phyloP scores from a whole-genome alignment of 768 basidiomycete genomes.

The Boletus rex-veris region DNA sequence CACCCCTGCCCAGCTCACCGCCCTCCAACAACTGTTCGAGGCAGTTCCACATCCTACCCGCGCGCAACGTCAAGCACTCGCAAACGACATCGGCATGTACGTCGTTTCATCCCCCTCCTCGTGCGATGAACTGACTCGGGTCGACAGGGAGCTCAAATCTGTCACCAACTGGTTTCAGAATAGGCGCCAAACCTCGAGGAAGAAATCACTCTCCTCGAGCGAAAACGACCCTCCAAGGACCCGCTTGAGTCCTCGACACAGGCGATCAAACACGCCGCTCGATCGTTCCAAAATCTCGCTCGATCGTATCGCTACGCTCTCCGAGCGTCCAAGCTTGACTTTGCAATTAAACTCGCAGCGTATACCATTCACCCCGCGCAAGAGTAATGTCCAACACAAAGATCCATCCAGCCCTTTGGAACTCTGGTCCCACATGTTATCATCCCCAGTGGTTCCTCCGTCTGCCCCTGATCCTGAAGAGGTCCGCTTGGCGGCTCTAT shows the following conservation, averaged over 20 bases:
- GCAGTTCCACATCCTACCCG: constrained; percentile 39
- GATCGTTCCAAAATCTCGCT: constrained; percentile 30
- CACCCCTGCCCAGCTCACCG: constrained; percentile 32
- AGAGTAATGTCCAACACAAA: constrained; percentile 7
- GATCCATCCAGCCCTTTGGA: constrained; percentile 14
- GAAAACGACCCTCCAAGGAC: constrained; percentile 23
- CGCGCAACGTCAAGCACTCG: constrained; percentile 39
- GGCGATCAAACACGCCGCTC: constrained; percentile 11
- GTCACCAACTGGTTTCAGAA: constrained; percentile 85
- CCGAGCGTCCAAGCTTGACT: constrained; percentile 26
- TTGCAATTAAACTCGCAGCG: constrained; percentile 5
- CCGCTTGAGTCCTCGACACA: background rate
- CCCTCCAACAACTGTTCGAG: constrained; percentile 36
- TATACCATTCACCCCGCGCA: constrained; percentile 29
- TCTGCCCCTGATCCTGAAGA: constrained; percentile 23
- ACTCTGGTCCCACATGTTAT: constrained; percentile 31
- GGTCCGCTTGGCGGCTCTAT: constrained; percentile 22
- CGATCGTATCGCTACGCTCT: constrained; percentile 29
- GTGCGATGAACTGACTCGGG: constrained; percentile 3
- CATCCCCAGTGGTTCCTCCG: constrained; percentile 23
- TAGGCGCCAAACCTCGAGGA: constrained; percentile 54
- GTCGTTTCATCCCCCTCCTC: background rate
- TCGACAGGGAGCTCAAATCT: constrained; percentile 57
- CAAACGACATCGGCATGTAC: constrained; percentile 39
- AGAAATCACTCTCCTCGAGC: constrained; percentile 16